Percentiles rank a stretch among this genome's conserved stretches.
phyloP scores from a whole-genome alignment of 2,329 filamentous ascomycete species.

The Claviceps maximensis region DNA sequence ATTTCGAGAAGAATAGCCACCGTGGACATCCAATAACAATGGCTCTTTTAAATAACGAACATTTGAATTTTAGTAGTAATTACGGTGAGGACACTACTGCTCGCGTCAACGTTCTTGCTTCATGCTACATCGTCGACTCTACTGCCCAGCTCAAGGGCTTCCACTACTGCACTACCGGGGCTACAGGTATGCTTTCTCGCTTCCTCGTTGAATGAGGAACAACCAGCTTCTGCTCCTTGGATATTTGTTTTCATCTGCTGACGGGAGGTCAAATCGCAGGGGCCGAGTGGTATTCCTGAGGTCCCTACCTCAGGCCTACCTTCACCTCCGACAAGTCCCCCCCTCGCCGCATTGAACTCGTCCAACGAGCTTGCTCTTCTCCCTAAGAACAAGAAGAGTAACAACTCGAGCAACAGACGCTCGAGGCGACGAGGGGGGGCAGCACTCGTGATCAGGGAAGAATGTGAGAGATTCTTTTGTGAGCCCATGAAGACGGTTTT shows the following conservation, averaged over 20 bases:
- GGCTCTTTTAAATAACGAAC: slow-evolving; percentile 60
- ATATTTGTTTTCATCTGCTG: not conserved
- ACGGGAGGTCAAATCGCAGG: slow-evolving; percentile 29
- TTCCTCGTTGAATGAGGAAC: too few relatives aligned
- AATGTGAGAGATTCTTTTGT: slow-evolving; percentile 99
- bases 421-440: slow-evolving; percentile 67
- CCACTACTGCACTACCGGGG: slow-evolving; percentile 92
- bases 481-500: slow-evolving; percentile 88
- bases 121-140: slow-evolving; percentile 75
- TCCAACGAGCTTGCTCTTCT: slow-evolving; percentile 54
- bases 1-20: slow-evolving; percentile 11
- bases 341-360: slow-evolving; percentile 62
- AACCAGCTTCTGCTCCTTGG: not conserved
- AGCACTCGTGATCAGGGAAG: slow-evolving; percentile 92
- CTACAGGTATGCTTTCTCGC: slow-evolving; percentile 45
- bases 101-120: slow-evolving; percentile 69
- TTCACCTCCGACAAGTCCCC: slow-evolving; percentile 79
- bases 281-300: slow-evolving; percentile 93
- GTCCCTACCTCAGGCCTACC: slow-evolving; percentile 73
- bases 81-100: slow-evolving; percentile 55
- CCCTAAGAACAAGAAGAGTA: slow-evolving; percentile 38
- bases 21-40: slow-evolving; percentile 26
- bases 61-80: slow-evolving; percentile 61
- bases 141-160: slow-evolving; percentile 64
- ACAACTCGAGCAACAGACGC: slow-evolving; percentile 25